Conservation (phyloP, 495 filamentous ascomycete species). For the Aspergillus affinis region DNA sequence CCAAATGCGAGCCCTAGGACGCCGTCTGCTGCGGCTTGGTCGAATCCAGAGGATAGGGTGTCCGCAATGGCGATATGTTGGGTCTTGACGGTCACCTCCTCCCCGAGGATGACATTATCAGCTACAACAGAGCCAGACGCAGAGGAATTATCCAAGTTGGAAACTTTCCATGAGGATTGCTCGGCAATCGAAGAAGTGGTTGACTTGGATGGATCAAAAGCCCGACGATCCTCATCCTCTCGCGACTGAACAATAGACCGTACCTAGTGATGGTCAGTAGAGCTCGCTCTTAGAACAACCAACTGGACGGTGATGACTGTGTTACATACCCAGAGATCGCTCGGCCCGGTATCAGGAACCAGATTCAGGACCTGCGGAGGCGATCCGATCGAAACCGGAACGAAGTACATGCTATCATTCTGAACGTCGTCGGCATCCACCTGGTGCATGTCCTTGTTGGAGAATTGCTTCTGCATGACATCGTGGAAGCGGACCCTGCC, state of each 20-base stretch:
- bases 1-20: slow-evolving; percentile 72
- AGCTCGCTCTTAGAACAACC: neutral
- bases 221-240: slow-evolving; percentile 46
- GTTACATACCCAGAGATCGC: slow-evolving; percentile 71
- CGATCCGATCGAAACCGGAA: slow-evolving; percentile 64
- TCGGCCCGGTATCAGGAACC: slow-evolving; percentile 77
- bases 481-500: slow-evolving; percentile 45
- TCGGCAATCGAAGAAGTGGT: slow-evolving; percentile 55
- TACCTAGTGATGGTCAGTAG: slow-evolving; percentile 41
- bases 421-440: slow-evolving; percentile 72
- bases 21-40: slow-evolving; percentile 62
- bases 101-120: slow-evolving; percentile 67
- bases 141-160: slow-evolving; percentile 69
- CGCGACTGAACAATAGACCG: slow-evolving; percentile 59
- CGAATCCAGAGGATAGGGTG: slow-evolving; percentile 62
- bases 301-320: neutral
- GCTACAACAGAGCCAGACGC: slow-evolving; percentile 71
- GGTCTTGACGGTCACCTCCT: slow-evolving; percentile 54
- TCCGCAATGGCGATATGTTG: slow-evolving; percentile 72
- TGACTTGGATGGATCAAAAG: slow-evolving; percentile 62
- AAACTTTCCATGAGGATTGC: slow-evolving; percentile 64
- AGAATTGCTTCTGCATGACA: slow-evolving; percentile 52
- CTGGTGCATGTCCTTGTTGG: slow-evolving; percentile 42
- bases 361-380: slow-evolving; percentile 64
- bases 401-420: slow-evolving; percentile 71